A percentile compares a stretch with the other conserved stretches of the same genome.
These are phyloP conservation scores for Globisporangium iwayamae DNA, from an alignment of 352 stramenopile genomes.

Conservation along the genomic window DNA sequence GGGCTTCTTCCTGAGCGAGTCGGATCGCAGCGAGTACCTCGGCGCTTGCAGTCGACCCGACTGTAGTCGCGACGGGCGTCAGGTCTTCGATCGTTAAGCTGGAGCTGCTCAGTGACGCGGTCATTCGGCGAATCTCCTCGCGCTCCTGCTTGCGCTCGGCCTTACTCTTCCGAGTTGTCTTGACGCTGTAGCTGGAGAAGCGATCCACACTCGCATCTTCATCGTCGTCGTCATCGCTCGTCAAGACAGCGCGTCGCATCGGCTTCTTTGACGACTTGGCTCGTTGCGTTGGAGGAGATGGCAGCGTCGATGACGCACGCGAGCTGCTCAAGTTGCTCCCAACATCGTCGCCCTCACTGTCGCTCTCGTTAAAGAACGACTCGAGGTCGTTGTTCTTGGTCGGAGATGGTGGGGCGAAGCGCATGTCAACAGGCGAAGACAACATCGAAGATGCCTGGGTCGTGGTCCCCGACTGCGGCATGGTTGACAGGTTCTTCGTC, in stretches of 20 bases:
- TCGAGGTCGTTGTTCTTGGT: slow-evolving; percentile 39
- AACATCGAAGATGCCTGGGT: slow-evolving; percentile 4
- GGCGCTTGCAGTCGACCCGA: slow-evolving; percentile 17
- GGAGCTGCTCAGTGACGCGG: slow-evolving; percentile 19
- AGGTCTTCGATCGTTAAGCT: background rate
- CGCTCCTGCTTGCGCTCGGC: slow-evolving; percentile 34
- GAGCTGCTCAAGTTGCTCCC: background rate
- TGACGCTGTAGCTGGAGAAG: slow-evolving; percentile 49
- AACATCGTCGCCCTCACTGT: slow-evolving; percentile 43
- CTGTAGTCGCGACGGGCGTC: background rate
- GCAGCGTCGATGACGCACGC: background rate
- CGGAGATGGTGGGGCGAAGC: background rate
- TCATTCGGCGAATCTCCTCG: slow-evolving; percentile 39
- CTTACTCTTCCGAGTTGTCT: slow-evolving; percentile 29
- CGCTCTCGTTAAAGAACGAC: slow-evolving; percentile 61
- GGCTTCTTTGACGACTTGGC: background rate
- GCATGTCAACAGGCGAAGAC: background rate
- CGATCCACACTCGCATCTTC: slow-evolving; percentile 26
- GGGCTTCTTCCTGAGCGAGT: slow-evolving; percentile 56
- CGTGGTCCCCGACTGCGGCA: background rate
- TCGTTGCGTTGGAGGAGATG: background rate
- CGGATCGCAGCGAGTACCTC: slow-evolving; percentile 71
- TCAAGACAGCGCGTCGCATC: slow-evolving; percentile 2
- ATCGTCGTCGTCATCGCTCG: slow-evolving; percentile 30
- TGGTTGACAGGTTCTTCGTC: background rate